Evolutionary conservation across 495 filamentous ascomycete species (phyloP).

Genomic region (Penicillium crystallinum): DNA sequence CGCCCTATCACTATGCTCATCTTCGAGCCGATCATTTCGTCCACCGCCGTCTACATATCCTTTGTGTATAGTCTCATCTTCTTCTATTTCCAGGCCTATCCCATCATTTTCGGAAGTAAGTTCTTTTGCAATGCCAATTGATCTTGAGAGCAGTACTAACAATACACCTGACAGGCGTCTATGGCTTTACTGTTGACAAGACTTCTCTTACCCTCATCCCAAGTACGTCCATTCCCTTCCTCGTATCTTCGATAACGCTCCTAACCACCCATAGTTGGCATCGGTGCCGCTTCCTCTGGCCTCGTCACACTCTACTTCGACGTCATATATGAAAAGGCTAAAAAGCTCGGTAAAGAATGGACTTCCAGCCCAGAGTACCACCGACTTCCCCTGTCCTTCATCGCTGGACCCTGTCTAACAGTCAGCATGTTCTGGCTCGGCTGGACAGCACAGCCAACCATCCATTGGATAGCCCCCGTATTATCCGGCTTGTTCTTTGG

Average conservation of each 20-base stretch:
- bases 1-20: constrained; percentile 44
- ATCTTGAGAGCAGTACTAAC: not conserved
- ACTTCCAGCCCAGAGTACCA: constrained; percentile 52
- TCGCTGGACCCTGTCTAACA: constrained; percentile 59
- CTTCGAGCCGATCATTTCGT: constrained; percentile 60
- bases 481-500: constrained; percentile 64
- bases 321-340: constrained; percentile 41
- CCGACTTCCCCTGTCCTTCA: constrained; percentile 61
- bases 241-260: not conserved
- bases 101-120: constrained; percentile 53
- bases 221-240: constrained; percentile 19
- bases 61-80: constrained; percentile 71
- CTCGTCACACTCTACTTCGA: constrained; percentile 52
- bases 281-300: constrained; percentile 33
- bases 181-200: constrained; percentile 30
- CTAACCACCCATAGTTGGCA: constrained; percentile 27
- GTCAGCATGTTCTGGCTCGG: constrained; percentile 68
- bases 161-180: constrained; percentile 18
- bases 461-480: constrained; percentile 61
- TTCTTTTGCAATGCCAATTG: not conserved
- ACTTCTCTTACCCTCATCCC: constrained; percentile 43
- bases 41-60: constrained; percentile 62
- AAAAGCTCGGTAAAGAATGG: constrained; percentile 34
- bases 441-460: constrained; percentile 52
- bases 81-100: constrained; percentile 63